Base-by-base conservation (phyloP, 257 asterid genomes). In the Solanum paucissectum region DNA sequence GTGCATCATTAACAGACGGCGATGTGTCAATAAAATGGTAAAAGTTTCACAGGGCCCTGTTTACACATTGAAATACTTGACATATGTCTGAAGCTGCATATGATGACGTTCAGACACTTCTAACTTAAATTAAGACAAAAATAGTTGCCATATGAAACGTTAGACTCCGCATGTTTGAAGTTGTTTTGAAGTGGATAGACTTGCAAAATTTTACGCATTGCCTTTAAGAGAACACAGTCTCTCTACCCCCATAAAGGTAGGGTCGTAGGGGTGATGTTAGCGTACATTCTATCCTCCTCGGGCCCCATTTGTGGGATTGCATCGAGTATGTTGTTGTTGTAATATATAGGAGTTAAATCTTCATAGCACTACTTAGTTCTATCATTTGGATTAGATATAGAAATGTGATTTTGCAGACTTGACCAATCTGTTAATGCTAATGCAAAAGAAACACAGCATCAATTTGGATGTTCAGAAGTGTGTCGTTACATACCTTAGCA, bases 401-500 rank as follows among this genome's bases (percentile, higher is more conserved):
- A 34, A 25, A 36, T 74, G 0, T 64, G 36, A 2, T 27, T 66
- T 18, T 32, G 1, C 25, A 40, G 32, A 79, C 36, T 12, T 23
- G 25, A 66, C 13, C 21, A 4, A 5, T 1, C 12, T 49, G 66
- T 12, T 1, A 38, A 79, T 46, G 66, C 11, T 14, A 29, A 46
- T 46, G 68, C 69, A 4, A 81, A 9, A 4, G 66, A 81, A 81
- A 20, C 10, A 13, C 34, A 42, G 2, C 29, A 32, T 21, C 25
- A 5, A 1, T 3, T 5, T 82, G 32, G 69, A 49, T 21, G 52
- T 74, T 23, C 2, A 74, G 12, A 37, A 37, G 14, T 49, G 71
- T 14, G 1, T 29, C 46, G 9, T 52, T 21, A 62, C 79, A 25
- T 93, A 96, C 99, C 98, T 96, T 91, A 89, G 99, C 99, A 87